These are phyloP conservation scores for Guadua angustifolia DNA, from an alignment of 176 grass and related monocot species.

Conservation along the genomic window DNA sequence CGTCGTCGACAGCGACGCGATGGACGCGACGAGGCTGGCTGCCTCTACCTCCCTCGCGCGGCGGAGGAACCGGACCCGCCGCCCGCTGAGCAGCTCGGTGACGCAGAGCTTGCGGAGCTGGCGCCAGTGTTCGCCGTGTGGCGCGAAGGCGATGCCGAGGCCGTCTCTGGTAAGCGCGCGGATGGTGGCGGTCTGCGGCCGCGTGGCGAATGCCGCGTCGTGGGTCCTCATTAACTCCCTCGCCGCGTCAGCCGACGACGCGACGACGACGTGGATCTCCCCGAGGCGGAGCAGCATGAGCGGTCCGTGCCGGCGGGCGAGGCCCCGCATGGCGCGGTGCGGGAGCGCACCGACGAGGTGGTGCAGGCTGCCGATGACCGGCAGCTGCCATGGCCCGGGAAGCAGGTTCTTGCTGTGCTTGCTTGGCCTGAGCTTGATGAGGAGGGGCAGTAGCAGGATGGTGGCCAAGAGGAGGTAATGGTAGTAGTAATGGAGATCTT, in stretches of 20 bases:
- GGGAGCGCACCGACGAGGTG: conserved; percentile 50
- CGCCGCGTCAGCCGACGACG: conserved; percentile 54
- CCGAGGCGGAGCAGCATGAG: conserved; percentile 59
- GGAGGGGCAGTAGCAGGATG: conserved; percentile 25
- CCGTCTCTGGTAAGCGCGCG: conserved; percentile 17
- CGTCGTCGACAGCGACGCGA: no score
- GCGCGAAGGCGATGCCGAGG: conserved; percentile 44
- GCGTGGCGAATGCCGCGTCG: conserved; percentile 51
- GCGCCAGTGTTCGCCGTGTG: conserved; percentile 48
- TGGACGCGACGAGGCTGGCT: conserved; percentile 34
- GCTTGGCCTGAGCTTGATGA: not conserved
- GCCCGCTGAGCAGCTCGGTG: conserved; percentile 44
- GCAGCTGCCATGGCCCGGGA: conserved; percentile 54
- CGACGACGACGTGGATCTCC: conserved; percentile 52
- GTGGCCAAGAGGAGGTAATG: conserved; percentile 2
- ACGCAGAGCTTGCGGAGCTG: conserved; percentile 54
- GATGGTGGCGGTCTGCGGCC: conserved; percentile 39
- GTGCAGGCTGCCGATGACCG: conserved; percentile 57
- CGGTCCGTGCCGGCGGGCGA: conserved; percentile 43
- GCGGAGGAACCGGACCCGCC: conserved; percentile 33
- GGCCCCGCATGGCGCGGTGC: conserved; percentile 48
- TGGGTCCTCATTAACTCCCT: conserved; percentile 48
- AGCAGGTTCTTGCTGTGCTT: conserved; percentile 29
- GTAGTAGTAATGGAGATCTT: conserved; percentile 1
- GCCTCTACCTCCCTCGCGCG: conserved; percentile 45